Evolutionary conservation across 1,284 basidiomycete genomes (phyloP).

Genomic region (Sanguinoderma infundibulare): DNA sequence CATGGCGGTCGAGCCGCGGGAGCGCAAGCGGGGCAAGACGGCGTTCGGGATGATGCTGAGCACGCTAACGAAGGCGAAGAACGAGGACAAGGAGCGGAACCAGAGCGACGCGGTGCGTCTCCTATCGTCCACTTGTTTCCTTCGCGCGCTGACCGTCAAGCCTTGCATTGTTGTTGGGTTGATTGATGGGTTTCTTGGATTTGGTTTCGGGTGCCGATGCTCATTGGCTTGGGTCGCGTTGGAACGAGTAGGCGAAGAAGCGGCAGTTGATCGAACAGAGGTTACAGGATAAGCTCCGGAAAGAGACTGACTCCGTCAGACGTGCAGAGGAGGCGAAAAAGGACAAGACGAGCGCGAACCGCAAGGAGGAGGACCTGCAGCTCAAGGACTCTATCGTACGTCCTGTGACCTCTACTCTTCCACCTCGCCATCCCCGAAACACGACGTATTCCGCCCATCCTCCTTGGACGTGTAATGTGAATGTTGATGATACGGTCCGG

Average conservation of each 20-base stretch:
- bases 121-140: background rate
- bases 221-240: background rate
- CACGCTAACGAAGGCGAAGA: constrained; percentile 82
- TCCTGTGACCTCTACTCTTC: constrained; percentile 17
- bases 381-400: constrained; percentile 79
- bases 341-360: constrained; percentile 72
- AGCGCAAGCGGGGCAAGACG: constrained; percentile 81
- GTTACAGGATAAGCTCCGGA: constrained; percentile 78
- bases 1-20: constrained; percentile 51
- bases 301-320: constrained; percentile 82
- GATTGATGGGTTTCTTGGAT: constrained; percentile 4
- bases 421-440: background rate
- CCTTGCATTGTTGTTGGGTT: background rate
- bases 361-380: constrained; percentile 80
- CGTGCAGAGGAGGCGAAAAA: constrained; percentile 82
- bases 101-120: constrained; percentile 75
- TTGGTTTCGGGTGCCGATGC: background rate
- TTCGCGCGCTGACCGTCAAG: constrained; percentile 4
- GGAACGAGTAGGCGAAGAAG: constrained; percentile 67
- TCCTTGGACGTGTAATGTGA: background rate
- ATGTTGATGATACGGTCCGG: background rate
- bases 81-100: constrained; percentile 78
- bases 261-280: constrained; percentile 78
- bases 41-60: constrained; percentile 82
- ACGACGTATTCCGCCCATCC: background rate